Evolutionary conservation across 371 early-diverging fungal species (phyloP).

Genomic region (Batrachochytrium dendrobatidis): DNA sequence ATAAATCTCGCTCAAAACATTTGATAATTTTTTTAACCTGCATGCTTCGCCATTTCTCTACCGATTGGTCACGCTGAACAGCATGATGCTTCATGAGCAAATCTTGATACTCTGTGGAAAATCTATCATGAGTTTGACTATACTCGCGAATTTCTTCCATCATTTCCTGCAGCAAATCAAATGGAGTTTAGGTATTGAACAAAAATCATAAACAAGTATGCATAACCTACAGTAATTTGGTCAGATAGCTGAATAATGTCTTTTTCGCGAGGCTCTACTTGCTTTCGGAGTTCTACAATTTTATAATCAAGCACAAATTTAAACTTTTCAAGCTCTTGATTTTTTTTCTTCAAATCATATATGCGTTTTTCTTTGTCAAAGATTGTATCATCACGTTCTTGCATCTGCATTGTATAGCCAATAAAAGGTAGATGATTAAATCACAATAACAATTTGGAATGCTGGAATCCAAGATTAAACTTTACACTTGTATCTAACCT

Average conservation of each 20-base stretch:
- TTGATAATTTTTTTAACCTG: constrained; percentile 1
- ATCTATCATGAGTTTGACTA: constrained; percentile 28
- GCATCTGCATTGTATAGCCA: constrained; percentile 22
- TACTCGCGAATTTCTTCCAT: constrained; percentile 38
- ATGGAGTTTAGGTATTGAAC: not conserved
- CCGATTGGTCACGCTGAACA: constrained; percentile 18
- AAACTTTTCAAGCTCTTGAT: constrained; percentile 53
- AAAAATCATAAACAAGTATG: not conserved
- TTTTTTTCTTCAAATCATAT: constrained; percentile 45
- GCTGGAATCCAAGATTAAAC: not conserved
- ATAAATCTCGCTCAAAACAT: constrained; percentile 6
- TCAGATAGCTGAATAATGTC: constrained; percentile 33
- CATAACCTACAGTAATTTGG: constrained; percentile 30
- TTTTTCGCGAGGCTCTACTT: constrained; percentile 44
- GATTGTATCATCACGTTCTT: constrained; percentile 49
- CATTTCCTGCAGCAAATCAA: constrained; percentile 28
- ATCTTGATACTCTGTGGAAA: constrained; percentile 29
- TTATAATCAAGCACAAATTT: constrained; percentile 52
- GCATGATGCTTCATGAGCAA: constrained; percentile 33
- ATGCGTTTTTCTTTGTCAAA: constrained; percentile 49
- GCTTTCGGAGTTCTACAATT: constrained; percentile 43
- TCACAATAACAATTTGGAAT: not conserved
- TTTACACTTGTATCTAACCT: constrained; percentile 24
- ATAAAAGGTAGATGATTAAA: not conserved
- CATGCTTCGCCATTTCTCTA: constrained; percentile 1